Base-by-base conservation (phyloP, 768 basidiomycete genomes). In the Psilocybe sp. region DNA sequence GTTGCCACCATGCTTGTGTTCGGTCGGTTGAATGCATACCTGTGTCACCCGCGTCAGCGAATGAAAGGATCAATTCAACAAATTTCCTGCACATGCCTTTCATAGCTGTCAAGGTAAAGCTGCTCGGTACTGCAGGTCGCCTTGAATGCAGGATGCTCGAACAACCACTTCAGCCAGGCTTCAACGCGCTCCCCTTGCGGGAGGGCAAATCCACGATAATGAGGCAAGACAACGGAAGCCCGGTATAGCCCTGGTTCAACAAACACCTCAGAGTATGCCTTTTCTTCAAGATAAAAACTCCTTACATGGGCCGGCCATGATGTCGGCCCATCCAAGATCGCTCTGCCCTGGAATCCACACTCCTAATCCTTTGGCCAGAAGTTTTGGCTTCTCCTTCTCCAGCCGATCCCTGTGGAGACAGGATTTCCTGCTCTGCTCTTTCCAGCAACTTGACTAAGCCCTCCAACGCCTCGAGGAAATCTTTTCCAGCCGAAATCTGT, bases 1-100 rank as follows among this genome's bases (percentile, higher is more conserved):
- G 80, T 81, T 5, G 86, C 87, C 10, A 87, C 84, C 57, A 84
- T 82, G 56, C 86, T 87, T 4, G 87, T 88, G 60, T 88, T 85
- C 3, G 87, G 85, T 28, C 86, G 73, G 59, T 90, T 90, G 60
- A 80, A 84, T 0, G 87, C 87, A 58, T 89, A 89, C 60, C 87
- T 89, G 51, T 20, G 39, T 19, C 14, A 47, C 32, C 31, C 43
- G 23, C 50, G 42, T 32, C 35, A 46, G 47, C 15, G 33, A 11
- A 16, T 11, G 20, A 13, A 28, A 45, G 18, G 5, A 15, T 53
- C 34, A 34, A 33, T 44, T 15, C 33, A 48, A 20, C 43, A 5
- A 28, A 28, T 28, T 28, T 28, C 23, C n/a, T 3, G 23, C 23
- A 56, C 73, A 42, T 33, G 78, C 85, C 85, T 72, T 57, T 89